These are phyloP conservation scores for Histomonas meleagridis DNA, from an alignment of 208 protist genomes.

Conservation along the genomic window DNA sequence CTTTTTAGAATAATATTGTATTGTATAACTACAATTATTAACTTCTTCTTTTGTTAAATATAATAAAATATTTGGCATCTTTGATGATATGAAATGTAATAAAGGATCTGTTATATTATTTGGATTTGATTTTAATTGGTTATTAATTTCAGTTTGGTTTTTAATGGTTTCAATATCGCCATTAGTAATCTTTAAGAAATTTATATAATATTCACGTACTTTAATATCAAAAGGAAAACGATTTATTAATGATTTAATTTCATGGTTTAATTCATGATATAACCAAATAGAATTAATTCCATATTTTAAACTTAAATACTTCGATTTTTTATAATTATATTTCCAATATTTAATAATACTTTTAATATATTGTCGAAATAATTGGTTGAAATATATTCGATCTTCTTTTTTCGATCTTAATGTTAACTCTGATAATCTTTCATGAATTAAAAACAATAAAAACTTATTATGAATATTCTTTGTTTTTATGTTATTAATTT, in stretches of 20 bases:
- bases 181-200: not conserved
- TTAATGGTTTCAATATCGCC: not conserved
- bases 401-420: not conserved
- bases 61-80: not conserved
- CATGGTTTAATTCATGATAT: not conserved
- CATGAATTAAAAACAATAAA: not conserved
- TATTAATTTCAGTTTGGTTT: not conserved
- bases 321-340: no score
- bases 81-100: not conserved
- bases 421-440: not conserved
- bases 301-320: not conserved
- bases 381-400: not conserved
- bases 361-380: not conserved
- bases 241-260: not conserved
- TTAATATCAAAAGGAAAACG: not conserved
- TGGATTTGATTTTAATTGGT: not conserved
- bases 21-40: not conserved
- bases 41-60: not conserved
- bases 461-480: not conserved
- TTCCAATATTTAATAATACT: not conserved
- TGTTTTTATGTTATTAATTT: not conserved
- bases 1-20: not conserved
- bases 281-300: not conserved
- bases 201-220: not conserved
- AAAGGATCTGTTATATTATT: not conserved